A percentile compares a stretch with the other conserved stretches of the same genome.
phyloP scores from a whole-genome alignment of 2,329 filamentous ascomycete genomes.

The Trichoderma brevicompactum region DNA sequence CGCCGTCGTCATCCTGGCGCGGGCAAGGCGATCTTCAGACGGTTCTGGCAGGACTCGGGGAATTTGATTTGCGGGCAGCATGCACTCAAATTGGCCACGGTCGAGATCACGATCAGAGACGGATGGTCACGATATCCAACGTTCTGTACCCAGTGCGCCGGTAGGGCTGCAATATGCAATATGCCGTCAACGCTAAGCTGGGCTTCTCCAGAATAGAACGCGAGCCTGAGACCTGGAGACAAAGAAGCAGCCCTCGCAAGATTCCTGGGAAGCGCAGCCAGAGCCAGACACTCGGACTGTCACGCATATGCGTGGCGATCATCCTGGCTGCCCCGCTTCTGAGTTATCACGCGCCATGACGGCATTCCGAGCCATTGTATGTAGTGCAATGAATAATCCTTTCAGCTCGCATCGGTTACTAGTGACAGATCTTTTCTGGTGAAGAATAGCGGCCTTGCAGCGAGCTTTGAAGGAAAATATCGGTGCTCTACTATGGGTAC shows the following conservation, averaged over 20 bases:
- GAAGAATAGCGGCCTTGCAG: not conserved
- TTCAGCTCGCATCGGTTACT: not conserved
- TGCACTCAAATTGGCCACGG: not conserved
- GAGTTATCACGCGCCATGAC: conserved; percentile 27
- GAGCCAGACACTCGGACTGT: not conserved
- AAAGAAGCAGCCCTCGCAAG: not conserved
- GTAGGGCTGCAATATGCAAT: conserved; percentile 2
- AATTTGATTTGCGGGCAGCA: not conserved
- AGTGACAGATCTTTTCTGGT: not conserved
- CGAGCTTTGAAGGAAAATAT: too few species aligned
- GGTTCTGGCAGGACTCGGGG: conserved; percentile 3
- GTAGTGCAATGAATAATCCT: not conserved
- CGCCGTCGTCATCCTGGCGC: conserved; percentile 22
- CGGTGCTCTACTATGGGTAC: not conserved
- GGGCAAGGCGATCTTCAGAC: conserved; percentile 11
- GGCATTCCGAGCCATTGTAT: conserved; percentile 22
- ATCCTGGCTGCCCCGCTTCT: conserved; percentile 15
- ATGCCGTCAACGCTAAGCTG: not conserved
- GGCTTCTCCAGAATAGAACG: too few species aligned
- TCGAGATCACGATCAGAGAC: not conserved
- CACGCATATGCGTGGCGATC: conserved; percentile 25
- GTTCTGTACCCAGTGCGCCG: not conserved
- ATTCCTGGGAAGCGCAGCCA: too few species aligned
- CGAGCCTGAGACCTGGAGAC: not conserved
- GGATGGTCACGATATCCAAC: not conserved